These are phyloP conservation scores for Colletotrichum camelliae DNA, from an alignment of 2,329 filamentous ascomycete genomes.

Conservation along the genomic window DNA sequence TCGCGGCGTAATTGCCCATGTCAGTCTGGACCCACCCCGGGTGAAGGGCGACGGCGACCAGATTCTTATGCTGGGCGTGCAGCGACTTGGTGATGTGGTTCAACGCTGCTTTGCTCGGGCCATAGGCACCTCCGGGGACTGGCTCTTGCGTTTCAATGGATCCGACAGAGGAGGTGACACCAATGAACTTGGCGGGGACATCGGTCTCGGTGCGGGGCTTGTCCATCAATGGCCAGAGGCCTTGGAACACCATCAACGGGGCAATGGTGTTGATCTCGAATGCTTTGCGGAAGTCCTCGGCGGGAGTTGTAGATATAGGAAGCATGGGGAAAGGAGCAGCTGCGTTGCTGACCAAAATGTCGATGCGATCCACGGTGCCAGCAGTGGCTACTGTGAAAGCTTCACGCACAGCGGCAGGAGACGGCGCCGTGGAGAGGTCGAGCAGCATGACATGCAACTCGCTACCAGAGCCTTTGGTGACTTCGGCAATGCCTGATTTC, in stretches of 20 bases:
- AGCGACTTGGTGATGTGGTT: constrained; percentile 38
- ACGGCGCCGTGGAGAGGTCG: constrained; percentile 36
- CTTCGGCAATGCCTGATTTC: constrained; percentile 13
- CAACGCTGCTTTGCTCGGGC: constrained; percentile 37
- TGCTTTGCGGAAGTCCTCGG: constrained; percentile 39
- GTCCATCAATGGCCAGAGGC: constrained; percentile 40
- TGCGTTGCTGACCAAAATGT: constrained; percentile 58
- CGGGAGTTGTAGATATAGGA: constrained; percentile 31
- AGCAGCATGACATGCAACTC: constrained; percentile 40
- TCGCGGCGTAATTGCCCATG: constrained; percentile 34
- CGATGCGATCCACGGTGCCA: constrained; percentile 43
- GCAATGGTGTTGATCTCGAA: constrained; percentile 51
- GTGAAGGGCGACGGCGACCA: constrained; percentile 38
- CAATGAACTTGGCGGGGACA: constrained; percentile 36
- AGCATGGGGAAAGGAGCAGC: constrained; percentile 39
- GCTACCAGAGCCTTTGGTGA: constrained; percentile 32
- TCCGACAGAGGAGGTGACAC: constrained; percentile 39
- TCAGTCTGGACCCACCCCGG: constrained; percentile 42
- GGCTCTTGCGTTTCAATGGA: constrained; percentile 37
- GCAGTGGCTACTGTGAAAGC: constrained; percentile 30
- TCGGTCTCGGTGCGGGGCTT: constrained; percentile 5
- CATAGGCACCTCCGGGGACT: constrained; percentile 37
- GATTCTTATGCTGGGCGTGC: constrained; percentile 29
- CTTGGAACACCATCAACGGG: constrained; percentile 40
- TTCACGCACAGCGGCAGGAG: constrained; percentile 21